These are phyloP conservation scores for Nitzschia sp. DNA, from an alignment of 108 stramenopile genomes.

Conservation along the genomic window DNA sequence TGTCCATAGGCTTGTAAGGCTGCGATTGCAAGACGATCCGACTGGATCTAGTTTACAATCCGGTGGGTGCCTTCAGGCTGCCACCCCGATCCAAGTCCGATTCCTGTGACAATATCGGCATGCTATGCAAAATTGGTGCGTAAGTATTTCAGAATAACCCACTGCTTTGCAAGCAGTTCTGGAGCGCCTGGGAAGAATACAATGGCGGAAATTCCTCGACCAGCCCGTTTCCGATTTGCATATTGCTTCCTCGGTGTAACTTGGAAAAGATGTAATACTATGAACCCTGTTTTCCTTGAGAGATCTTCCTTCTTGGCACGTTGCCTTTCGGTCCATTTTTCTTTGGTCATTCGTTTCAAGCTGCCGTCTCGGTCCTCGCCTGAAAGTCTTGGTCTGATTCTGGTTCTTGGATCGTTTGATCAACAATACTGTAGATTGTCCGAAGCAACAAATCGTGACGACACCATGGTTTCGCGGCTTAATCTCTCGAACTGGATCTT, in stretches of 20 bases:
- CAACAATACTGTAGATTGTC: no score
- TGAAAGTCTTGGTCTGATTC: no score
- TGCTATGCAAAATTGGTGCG: conserved; percentile 60
- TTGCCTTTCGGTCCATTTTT: conserved; percentile 10
- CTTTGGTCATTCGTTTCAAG: background rate
- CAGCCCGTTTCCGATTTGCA: no score
- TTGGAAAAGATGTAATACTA: no score
- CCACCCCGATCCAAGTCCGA: conserved; percentile 25
- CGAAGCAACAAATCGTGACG: background rate
- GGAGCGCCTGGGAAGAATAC: conserved; percentile 52
- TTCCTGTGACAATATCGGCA: no score
- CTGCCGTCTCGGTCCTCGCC: background rate
- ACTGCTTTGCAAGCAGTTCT: conserved; percentile 44
- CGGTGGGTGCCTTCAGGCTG: conserved; percentile 17
- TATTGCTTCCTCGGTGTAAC: no score
- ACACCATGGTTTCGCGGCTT: background rate
- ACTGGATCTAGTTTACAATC: conserved; percentile 57
- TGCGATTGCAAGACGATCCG: conserved; percentile 43
- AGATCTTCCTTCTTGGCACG: conserved; percentile 60
- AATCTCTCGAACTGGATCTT: conserved; percentile 8
- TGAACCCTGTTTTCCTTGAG: no score
- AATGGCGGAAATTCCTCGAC: background rate
- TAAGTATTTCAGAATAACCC: conserved; percentile 48
- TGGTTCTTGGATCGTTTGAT: no score
- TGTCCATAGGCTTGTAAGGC: conserved; percentile 29